Evolutionary conservation across 1,284 basidiomycete genomes (phyloP), one percentile per base, ranked within the genome.

Genomic region (Ganoderma lucidum): DNA sequence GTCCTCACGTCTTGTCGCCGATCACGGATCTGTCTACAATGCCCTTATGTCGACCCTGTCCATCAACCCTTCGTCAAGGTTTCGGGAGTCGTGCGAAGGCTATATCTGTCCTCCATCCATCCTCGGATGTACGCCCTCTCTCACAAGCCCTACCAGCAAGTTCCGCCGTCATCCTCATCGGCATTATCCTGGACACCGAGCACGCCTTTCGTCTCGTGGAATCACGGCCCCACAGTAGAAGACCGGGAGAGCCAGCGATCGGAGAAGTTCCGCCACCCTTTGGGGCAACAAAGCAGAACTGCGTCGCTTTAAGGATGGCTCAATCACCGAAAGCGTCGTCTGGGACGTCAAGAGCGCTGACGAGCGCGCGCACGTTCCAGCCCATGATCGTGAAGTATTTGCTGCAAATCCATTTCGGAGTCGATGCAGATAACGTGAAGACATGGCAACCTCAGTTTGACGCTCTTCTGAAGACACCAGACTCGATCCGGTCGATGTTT

Each of bases 241-340:
- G 88, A 93, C 59, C 78, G 85, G 53, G 84, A 90, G 63, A 79
- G 84, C n/a, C 75, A 80, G 15, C 83, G 83, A 23, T 83, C 88
- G 0, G 83, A 87, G 56, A 83, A 82, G 1, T 99, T 98, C 85
- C 89, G 92, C 45, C 86, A 89, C 3, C 3, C 86, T 99, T 71
- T 99, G 98, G 98, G 97, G 97, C 1, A 85, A 90, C 62, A 95
- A 95, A 78, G 92, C 97, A 0, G 97, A 99, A 79, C 84, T 99
- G 28, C 89, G 98, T n/a, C 89, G 97, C 23, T 99, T 99, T 86
- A 97, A 98, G 80, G 97, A 99, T 77, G 97, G 97, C 0, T 88
- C 93, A 6, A 99, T 99, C 71, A 80, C 89, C 8, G 96, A 99
- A 80, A 96, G 94, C 77, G 96, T 99, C 15, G 96, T 99, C 0